Conservation (phyloP, 1,284 basidiomycete species). For the Golubevia sp. region DNA sequence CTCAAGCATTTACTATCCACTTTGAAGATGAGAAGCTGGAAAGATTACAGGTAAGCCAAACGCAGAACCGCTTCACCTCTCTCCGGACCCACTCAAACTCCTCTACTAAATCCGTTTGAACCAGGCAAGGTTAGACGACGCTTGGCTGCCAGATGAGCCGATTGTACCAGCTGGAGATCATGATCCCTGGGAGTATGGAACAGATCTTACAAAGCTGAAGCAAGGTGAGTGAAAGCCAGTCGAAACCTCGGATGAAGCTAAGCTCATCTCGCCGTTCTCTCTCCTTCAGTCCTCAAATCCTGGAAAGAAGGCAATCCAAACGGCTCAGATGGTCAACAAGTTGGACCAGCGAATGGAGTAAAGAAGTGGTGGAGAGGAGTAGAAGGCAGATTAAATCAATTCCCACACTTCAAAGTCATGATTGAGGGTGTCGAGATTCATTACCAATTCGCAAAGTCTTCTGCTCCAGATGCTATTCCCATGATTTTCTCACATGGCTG, state of each 20-base stretch:
- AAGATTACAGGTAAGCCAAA: too few relatives aligned
- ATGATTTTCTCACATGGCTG: conserved; percentile 45
- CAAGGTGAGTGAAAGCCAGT: background rate
- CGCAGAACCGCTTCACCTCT: too few relatives aligned
- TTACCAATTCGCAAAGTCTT: conserved; percentile 27
- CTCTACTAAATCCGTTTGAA: background rate
- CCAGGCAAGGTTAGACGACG: conserved; percentile 31
- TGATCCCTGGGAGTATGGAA: conserved; percentile 33
- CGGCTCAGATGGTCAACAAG: conserved; percentile 8
- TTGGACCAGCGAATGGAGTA: conserved; percentile 17
- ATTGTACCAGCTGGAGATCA: conserved; percentile 12
- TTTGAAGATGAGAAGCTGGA: too few relatives aligned
- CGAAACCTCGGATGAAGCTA: background rate
- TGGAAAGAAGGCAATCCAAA: conserved; percentile 17
- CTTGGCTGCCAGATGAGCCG: conserved; percentile 18
- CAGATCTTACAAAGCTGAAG: conserved; percentile 25
- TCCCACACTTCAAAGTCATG: conserved; percentile 25
- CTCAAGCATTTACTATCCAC: too few relatives aligned
- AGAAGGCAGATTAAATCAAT: conserved; percentile 22
- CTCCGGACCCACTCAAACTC: too few relatives aligned
- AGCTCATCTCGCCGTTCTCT: too few relatives aligned
- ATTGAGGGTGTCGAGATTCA: conserved; percentile 40
- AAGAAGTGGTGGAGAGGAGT: conserved; percentile 29
- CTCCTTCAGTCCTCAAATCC: conserved; percentile 12
- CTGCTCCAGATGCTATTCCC: conserved; percentile 26